Conservation (phyloP, 2,329 filamentous ascomycete species). For the Torrubiella hemipterigena region DNA sequence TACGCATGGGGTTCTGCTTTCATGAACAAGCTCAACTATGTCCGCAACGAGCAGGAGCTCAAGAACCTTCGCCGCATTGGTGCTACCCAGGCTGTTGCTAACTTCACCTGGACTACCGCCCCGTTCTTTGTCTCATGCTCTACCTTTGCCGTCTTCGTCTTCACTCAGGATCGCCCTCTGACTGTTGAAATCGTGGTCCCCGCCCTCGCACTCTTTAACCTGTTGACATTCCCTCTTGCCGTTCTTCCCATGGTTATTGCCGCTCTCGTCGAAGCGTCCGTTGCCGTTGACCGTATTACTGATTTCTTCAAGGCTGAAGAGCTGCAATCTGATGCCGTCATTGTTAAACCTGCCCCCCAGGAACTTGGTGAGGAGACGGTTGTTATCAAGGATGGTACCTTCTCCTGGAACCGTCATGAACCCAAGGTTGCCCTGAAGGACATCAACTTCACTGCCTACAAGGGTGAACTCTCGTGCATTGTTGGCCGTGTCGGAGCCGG, state of each 20-base stretch:
- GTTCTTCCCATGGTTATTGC: constrained; percentile 97
- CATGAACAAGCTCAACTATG: constrained; percentile 92
- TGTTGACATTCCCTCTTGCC: constrained; percentile 87
- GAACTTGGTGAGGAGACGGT: constrained; percentile 79
- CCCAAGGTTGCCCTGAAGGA: constrained; percentile 60
- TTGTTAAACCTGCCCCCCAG: constrained; percentile 54
- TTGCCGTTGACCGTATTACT: constrained; percentile 78
- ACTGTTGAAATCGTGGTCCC: constrained; percentile 96
- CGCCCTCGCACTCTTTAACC: constrained; percentile 82
- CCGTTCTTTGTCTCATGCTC: constrained; percentile 96
- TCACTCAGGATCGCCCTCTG: constrained; percentile 68
- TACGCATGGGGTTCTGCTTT: constrained; percentile 97
- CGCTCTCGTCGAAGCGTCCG: constrained; percentile 87
- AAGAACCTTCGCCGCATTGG: constrained; percentile 95
- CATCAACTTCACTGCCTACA: constrained; percentile 79
- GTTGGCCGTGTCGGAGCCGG: constrained; percentile 91
- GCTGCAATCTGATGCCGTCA: constrained; percentile 74
- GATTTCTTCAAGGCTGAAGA: constrained; percentile 81
- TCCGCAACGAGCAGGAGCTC: constrained; percentile 89
- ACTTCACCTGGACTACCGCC: constrained; percentile 96
- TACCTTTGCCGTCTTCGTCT: constrained; percentile 88
- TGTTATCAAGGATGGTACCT: constrained; percentile 69
- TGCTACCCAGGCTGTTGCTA: constrained; percentile 84
- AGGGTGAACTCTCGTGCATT: constrained; percentile 86
- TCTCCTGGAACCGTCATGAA: constrained; percentile 88